Base-by-base conservation (phyloP, 352 stramenopile genomes). In the Phytopythium mirpurense region DNA sequence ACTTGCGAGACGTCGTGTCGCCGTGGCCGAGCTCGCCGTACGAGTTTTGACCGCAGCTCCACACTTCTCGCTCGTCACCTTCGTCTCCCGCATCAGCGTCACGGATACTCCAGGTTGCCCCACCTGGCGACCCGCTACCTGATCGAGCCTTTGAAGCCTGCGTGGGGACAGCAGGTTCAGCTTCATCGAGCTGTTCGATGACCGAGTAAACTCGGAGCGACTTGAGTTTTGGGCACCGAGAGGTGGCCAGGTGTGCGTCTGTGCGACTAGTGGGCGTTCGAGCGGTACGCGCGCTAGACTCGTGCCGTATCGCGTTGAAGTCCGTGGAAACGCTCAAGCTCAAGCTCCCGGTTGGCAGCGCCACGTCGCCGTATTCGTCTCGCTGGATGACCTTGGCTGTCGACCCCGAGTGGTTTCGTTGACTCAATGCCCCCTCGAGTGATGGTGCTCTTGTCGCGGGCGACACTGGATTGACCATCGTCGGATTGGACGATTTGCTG, bases 41-140 rank as follows among this genome's bases (percentile, higher is more conserved):
- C 19, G 86, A 96, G 47, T 98, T 98, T 60, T 98, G 92, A 2
- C 92, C 92, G 65, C 90, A 97, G 40, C 84, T 96, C 90, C 91
- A 98, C 3, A 97, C 90, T 69, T 97, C 85, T 16, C 70, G 74
- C 23, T 93, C 76, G 24, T 91, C 82, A 7, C 67, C 64, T 8
- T 74, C 64, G 11, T 76, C 65, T 9, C 14, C 24, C 1, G 21
- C 19, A 43, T 54, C 24, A 12, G 1, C 32, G 12, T 36, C 48
- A 10, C 26, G 35, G 15, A 6, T n/a, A 45, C 19, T 27, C 15
- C 5, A 34, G 10, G 5, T 24, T 3, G 34, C 31, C 3, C 18
- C 29, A 9, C 19, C 46, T 29, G 14, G 14, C 7, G 42, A 52
- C 21, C 19, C 31, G 23, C 5, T 47, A 15, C 2, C 4, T 21